phyloP scores from a whole-genome alignment of 306 rosid species.

The Malus asiatica region DNA sequence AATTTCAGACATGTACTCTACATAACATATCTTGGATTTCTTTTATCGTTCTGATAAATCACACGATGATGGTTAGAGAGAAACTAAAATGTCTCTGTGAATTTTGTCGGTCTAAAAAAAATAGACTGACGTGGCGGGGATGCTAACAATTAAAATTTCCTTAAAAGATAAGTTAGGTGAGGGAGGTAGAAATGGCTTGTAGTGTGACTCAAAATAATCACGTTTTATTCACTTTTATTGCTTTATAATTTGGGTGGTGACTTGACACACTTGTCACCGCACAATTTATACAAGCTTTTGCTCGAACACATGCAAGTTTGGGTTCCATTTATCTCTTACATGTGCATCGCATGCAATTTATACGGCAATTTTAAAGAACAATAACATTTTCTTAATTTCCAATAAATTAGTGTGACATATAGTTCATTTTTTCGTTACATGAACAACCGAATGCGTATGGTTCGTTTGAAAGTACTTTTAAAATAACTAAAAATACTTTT shows the following conservation, averaged over 20 bases:
- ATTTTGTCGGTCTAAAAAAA: too few relatives aligned
- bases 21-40: too few relatives aligned
- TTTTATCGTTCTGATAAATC: too few relatives aligned
- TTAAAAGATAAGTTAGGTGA: background rate
- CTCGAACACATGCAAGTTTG: background rate
- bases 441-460: too few relatives aligned
- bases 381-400: background rate
- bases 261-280: background rate
- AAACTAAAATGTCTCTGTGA: too few relatives aligned
- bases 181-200: background rate
- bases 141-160: too few relatives aligned
- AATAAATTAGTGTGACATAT: background rate
- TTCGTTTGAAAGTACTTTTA: too few relatives aligned
- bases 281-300: background rate
- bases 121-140: too few relatives aligned
- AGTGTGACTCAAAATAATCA: background rate
- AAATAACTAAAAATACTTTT: too few relatives aligned
- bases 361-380: background rate
- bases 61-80: fast-evolving
- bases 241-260: background rate
- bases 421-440: too few relatives aligned
- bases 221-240: background rate
- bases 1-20: too few relatives aligned
- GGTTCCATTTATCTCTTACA: background rate
- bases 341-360: background rate